Evolutionary conservation across 2,329 filamentous ascomycete species (phyloP), one percentile per base, ranked within the genome.

Genomic region (Cladosporium oxysporum): DNA sequence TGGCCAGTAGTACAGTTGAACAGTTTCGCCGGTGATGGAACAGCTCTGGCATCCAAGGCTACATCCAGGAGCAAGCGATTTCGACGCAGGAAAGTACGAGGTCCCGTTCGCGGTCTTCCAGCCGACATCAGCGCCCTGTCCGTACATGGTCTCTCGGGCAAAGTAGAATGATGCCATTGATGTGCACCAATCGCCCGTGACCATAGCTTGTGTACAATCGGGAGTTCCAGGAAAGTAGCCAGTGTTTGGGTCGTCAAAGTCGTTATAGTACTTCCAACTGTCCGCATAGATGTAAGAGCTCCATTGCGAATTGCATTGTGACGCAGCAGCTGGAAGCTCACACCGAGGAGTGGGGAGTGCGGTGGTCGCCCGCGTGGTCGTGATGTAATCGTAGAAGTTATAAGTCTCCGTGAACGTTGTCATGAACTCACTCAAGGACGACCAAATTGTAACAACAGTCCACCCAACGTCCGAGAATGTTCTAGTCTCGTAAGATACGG

Each of bases 1-100:
- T 12, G 68, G 69, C 69, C 69, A 71, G 66, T 67, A 71, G 26
- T 63, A 65, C 2, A 71, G 28, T 44, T 69, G 65, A 5, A 71
- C 69, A 33, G 49, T 69, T 16, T 66, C 57, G 21, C 69, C 69
- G 16, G 66, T 70, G 52, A 71, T 69, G 3, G 64, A 62, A 57
- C 69, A 71, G 7, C 61, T 33, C 52, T 67, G 66, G 29, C 69
- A 70, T 12, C 69, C 69, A 44, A 71, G 57, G 8, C 60, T 67
- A 50, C 69, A 71, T 21, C 67, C 60, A 1, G 69, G 68, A 21
- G 67, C 69, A 21, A 67, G 59, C 14, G 35, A 58, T 28, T 58
- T 55, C 3, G 57, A 60, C 2, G 67, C 33, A 8, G 68, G 69
- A 64, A 67, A 71, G 1, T 62, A 69, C 11, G 62, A 66, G 14